Evolutionary conservation across 208 protist species (phyloP).

Genomic region (Blechomonas ayalai): DNA sequence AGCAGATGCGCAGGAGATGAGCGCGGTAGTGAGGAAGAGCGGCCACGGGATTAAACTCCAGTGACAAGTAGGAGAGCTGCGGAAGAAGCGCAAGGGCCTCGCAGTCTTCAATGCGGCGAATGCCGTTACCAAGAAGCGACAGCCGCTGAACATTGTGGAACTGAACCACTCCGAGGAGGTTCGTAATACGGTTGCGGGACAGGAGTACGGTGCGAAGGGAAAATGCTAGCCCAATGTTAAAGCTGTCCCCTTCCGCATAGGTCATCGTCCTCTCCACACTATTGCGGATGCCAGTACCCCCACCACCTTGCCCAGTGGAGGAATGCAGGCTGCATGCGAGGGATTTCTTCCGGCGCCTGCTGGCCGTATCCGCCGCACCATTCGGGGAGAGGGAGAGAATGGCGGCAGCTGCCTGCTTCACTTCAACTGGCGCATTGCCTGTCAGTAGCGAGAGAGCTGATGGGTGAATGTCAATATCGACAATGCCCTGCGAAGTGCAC

Average conservation of each 20-base stretch:
- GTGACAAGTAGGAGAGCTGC: constrained; percentile 60
- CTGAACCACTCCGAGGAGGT: constrained; percentile 61
- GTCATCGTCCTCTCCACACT: neutral
- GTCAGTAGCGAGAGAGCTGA: constrained; percentile 42
- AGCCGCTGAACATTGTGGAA: constrained; percentile 75
- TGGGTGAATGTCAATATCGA: constrained; percentile 67
- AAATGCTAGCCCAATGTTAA: constrained; percentile 60
- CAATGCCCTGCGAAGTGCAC: constrained; percentile 49
- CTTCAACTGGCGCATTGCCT: constrained; percentile 7
- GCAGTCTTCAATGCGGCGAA: constrained; percentile 68
- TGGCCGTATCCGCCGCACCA: neutral
- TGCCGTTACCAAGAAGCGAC: constrained; percentile 67
- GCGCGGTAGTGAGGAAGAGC: constrained; percentile 71
- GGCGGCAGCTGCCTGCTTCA: constrained; percentile 11
- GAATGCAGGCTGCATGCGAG: neutral
- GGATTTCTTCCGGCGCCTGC: neutral
- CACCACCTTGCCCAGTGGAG: neutral
- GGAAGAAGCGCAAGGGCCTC: constrained; percentile 68
- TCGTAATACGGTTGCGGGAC: constrained; percentile 60
- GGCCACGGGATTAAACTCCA: constrained; percentile 82
- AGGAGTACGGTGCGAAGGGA: constrained; percentile 74
- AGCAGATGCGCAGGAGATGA: constrained; percentile 72
- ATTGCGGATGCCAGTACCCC: neutral
- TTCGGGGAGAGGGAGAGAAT: constrained; percentile 11
- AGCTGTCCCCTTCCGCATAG: constrained; percentile 3